These are phyloP conservation scores for Phialophora expanda DNA, from an alignment of 2,329 filamentous ascomycete species.

Conservation along the genomic window DNA sequence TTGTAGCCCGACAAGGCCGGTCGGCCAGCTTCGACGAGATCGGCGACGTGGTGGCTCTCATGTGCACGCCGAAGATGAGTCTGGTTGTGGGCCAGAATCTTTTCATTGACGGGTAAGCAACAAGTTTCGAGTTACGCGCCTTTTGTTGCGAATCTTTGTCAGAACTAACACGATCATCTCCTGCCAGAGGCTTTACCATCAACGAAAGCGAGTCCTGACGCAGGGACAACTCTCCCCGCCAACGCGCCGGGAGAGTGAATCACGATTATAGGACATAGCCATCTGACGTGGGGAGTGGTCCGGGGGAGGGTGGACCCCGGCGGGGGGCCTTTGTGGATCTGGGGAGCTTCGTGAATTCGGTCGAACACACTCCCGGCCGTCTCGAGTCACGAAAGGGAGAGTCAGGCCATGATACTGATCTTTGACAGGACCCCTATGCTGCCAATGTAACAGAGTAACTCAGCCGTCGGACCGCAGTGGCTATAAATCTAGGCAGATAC, in stretches of 20 bases:
- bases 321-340: too few relatives aligned
- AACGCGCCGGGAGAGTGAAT: too few relatives aligned
- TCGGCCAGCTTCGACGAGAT: slow-evolving; percentile 33
- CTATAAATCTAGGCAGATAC: not conserved
- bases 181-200: slow-evolving; percentile 29
- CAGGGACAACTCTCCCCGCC: not conserved
- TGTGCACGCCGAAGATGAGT: slow-evolving; percentile 32
- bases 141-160: not conserved
- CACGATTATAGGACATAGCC: too few relatives aligned
- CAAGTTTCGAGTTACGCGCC: not conserved
- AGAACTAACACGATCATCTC: not conserved
- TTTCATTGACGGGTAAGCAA: slow-evolving; percentile 32
- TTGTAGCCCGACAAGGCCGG: slow-evolving; percentile 31
- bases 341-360: too few relatives aligned
- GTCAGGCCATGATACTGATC: too few relatives aligned
- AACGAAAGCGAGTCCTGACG: slow-evolving; percentile 26
- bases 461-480: not conserved
- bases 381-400: too few relatives aligned
- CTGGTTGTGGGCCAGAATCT: slow-evolving; percentile 35
- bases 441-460: too few relatives aligned
- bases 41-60: slow-evolving; percentile 33
- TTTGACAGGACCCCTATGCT: too few relatives aligned
- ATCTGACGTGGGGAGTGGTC: too few relatives aligned
- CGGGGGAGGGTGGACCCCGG: too few relatives aligned
- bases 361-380: too few relatives aligned